A percentile compares a stretch with the other conserved stretches of the same genome.
Conservation (phyloP, 2,329 filamentous ascomycete species). For the Botrytis sinoallii region DNA sequence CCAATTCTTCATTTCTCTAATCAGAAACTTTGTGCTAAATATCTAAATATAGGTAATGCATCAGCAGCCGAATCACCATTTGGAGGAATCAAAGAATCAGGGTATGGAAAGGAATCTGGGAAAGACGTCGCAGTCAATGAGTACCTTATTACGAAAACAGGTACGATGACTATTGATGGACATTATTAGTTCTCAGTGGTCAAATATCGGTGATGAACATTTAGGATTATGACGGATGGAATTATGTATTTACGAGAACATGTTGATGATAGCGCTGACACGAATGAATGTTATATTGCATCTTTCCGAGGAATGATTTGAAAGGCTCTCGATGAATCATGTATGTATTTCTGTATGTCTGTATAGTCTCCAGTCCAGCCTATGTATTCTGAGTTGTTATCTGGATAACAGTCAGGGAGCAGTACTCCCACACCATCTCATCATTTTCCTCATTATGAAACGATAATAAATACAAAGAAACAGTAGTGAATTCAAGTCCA, state of each 20-base stretch:
- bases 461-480: neutral
- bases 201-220: neutral
- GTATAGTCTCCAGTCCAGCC: neutral
- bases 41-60: constrained; percentile 48
- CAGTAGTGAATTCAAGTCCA: rapidly evolving
- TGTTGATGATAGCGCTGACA: neutral
- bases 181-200: constrained; percentile 44
- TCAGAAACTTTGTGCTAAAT: constrained; percentile 2
- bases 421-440: neutral
- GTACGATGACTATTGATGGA: constrained; percentile 58
- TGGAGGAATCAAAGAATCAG: constrained; percentile 65
- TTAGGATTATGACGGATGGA: neutral
- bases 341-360: neutral
- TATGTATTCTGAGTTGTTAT: rapidly evolving
- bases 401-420: rapidly evolving
- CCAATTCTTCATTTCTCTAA: too few species aligned
- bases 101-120: constrained; percentile 65
- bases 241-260: neutral
- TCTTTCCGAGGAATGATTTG: neutral
- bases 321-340: neutral
- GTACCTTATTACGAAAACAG: constrained; percentile 63
- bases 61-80: constrained; percentile 65
- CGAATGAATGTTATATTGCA: neutral
- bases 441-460: neutral
- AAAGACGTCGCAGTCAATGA: constrained; percentile 64